Percentiles rank a stretch among this genome's conserved stretches.
Evolutionary conservation across 2,329 filamentous ascomycete genomes (phyloP).

Genomic region (Phialocephala sp.): DNA sequence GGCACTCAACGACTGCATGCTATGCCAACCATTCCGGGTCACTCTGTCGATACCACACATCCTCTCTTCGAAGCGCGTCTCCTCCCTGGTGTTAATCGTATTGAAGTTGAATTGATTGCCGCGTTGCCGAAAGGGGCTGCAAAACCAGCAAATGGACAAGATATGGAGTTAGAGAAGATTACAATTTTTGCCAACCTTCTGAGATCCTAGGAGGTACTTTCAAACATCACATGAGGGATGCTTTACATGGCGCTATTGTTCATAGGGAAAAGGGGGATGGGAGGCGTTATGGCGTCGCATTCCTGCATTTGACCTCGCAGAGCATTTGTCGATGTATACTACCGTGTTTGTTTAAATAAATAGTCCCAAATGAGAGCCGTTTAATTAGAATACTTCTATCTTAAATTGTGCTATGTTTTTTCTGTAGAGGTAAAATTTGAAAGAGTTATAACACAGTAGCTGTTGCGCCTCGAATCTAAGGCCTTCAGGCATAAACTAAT

Average conservation of each 20-base stretch:
- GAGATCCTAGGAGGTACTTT: conserved; percentile 41
- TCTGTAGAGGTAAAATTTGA: neutral
- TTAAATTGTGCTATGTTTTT: too few relatives aligned
- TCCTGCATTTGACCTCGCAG: conserved; percentile 4
- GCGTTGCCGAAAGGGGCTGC: conserved; percentile 64
- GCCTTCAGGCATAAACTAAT: neutral
- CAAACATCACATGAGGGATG: conserved; percentile 6
- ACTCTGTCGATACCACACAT: conserved; percentile 58
- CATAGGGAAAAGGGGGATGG: conserved; percentile 10
- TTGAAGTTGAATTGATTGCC: conserved; percentile 80
- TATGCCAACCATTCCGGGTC: conserved; percentile 57
- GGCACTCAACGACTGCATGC: conserved; percentile 65
- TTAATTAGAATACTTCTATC: neutral
- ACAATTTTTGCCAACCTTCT: conserved; percentile 76
- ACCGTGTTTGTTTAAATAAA: conserved; percentile 12
- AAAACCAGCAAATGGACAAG: conserved; percentile 61
- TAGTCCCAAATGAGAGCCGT: conserved; percentile 3
- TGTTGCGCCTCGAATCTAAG: neutral
- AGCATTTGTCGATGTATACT: conserved; percentile 15
- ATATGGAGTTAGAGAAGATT: conserved; percentile 79
- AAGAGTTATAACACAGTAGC: neutral
- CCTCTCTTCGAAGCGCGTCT: conserved; percentile 79
- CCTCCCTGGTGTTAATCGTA: conserved; percentile 73
- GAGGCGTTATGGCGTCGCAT: conserved; percentile 20
- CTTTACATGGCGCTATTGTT: conserved; percentile 20